Evolutionary conservation across 164 flowering plant species (phyloP).

Genomic region (Amborella trichopoda): DNA sequence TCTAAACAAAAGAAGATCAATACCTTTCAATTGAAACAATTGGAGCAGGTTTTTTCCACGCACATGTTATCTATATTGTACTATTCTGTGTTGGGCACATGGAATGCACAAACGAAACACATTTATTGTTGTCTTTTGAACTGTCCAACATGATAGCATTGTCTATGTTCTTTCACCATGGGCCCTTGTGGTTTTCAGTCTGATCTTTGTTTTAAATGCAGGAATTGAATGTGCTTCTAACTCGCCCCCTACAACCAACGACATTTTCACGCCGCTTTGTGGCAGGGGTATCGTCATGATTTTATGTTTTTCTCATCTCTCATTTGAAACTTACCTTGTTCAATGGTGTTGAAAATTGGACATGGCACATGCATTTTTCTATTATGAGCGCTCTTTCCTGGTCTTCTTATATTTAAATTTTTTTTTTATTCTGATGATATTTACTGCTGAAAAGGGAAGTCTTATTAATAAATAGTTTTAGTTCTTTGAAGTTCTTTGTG

Average conservation of each 20-base stretch:
- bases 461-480: neutral
- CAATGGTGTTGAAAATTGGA: no score
- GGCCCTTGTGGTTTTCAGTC: neutral
- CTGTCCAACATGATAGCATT: neutral
- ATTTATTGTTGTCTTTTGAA: neutral
- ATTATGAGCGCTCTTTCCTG: neutral
- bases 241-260: constrained; percentile 76
- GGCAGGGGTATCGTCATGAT: constrained; percentile 56
- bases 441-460: neutral
- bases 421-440: neutral
- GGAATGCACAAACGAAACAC: neutral
- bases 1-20: constrained; percentile 44
- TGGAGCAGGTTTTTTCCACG: constrained; percentile 50
- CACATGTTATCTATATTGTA: neutral
- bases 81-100: neutral
- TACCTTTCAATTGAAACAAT: constrained; percentile 37
- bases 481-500: neutral
- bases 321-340: no score
- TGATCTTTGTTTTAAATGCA: constrained; percentile 20
- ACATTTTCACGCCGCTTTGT: constrained; percentile 71
- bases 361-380: neutral
- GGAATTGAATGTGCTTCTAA: constrained; percentile 57
- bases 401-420: neutral
- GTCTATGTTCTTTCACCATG: neutral
- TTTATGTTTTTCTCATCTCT: neutral